phyloP scores from a whole-genome alignment of 2,329 filamentous ascomycete genomes.

The Diplodia corticola region DNA sequence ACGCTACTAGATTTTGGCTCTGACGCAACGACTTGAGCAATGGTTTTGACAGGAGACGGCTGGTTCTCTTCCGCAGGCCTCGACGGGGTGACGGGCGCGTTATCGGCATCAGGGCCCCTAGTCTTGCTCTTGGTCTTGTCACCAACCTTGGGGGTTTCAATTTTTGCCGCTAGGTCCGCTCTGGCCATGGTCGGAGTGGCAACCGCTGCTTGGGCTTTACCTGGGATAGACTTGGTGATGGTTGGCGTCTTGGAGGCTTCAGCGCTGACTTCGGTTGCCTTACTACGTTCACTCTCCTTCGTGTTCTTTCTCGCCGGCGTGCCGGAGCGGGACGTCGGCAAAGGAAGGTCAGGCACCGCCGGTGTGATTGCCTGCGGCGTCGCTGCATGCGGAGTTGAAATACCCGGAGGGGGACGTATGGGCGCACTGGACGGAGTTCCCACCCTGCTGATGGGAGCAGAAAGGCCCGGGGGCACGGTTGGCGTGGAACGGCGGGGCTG shows the following conservation, averaged over 20 bases:
- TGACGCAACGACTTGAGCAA: not conserved
- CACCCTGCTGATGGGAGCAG: slow-evolving; percentile 31
- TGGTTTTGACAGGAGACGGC: not conserved
- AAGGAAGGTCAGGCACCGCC: slow-evolving; percentile 18
- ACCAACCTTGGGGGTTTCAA: not conserved
- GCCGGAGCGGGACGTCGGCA: slow-evolving; percentile 15
- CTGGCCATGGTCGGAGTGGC: not conserved
- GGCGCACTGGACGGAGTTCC: slow-evolving; percentile 19
- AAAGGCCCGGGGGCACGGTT: slow-evolving; percentile 48
- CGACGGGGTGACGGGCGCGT: not conserved
- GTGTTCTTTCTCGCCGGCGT: slow-evolving; percentile 15
- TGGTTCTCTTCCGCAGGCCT: not conserved
- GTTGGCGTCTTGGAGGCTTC: slow-evolving; percentile 21
- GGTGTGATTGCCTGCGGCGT: slow-evolving; percentile 12
- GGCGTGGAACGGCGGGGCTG: slow-evolving; percentile 46
- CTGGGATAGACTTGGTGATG: slow-evolving; percentile 19
- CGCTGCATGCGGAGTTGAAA: slow-evolving; percentile 11
- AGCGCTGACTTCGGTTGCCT: slow-evolving; percentile 21
- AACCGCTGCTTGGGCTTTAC: slow-evolving; percentile 9
- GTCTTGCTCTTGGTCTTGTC: not conserved
- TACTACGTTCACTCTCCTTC: slow-evolving; percentile 21
- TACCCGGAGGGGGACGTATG: slow-evolving; percentile 18
- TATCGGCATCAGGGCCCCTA: not conserved
- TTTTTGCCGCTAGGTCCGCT: not conserved
- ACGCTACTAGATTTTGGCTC: not conserved